Conservation (phyloP, 2,329 filamentous ascomycete genomes). For the Byssoonygena ceratinophila region DNA sequence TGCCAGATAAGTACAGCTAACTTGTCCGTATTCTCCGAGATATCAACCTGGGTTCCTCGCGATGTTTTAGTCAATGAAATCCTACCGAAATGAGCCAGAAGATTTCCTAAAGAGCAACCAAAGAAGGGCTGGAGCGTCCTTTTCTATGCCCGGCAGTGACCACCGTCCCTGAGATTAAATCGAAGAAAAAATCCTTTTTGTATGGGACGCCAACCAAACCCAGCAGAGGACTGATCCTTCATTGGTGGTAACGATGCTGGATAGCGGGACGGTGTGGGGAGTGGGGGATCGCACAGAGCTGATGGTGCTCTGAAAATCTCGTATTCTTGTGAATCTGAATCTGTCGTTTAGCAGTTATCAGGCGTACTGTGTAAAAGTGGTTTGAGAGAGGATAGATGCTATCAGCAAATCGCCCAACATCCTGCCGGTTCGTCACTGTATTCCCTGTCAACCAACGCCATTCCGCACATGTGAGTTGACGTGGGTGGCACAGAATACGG, state of each 20-base stretch:
- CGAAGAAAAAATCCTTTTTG: not conserved
- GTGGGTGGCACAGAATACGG: conserved; percentile 6
- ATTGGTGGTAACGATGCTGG: not conserved
- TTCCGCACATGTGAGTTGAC: not conserved
- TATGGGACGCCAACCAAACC: not conserved
- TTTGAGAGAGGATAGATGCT: not conserved
- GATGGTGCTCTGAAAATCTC: not conserved
- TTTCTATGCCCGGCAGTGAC: not conserved
- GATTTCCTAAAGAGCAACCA: not conserved
- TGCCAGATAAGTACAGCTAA: not conserved
- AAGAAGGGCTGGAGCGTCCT: not conserved
- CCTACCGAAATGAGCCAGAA: not conserved
- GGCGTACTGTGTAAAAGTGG: not conserved
- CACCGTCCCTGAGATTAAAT: not conserved
- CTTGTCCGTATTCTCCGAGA: not conserved
- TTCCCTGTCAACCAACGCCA: not conserved
- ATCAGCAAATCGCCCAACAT: not conserved
- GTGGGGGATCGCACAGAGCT: not conserved
- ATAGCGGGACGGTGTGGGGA: conserved; percentile 1
- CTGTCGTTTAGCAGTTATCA: not conserved
- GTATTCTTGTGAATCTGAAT: not conserved
- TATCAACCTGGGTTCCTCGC: not conserved
- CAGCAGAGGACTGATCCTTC: not conserved
- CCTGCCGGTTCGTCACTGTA: not conserved
- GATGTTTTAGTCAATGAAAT: not conserved